These are phyloP conservation scores for Aurantiochytrium sp. DNA, from an alignment of 108 stramenopile genomes.

Conservation along the genomic window DNA sequence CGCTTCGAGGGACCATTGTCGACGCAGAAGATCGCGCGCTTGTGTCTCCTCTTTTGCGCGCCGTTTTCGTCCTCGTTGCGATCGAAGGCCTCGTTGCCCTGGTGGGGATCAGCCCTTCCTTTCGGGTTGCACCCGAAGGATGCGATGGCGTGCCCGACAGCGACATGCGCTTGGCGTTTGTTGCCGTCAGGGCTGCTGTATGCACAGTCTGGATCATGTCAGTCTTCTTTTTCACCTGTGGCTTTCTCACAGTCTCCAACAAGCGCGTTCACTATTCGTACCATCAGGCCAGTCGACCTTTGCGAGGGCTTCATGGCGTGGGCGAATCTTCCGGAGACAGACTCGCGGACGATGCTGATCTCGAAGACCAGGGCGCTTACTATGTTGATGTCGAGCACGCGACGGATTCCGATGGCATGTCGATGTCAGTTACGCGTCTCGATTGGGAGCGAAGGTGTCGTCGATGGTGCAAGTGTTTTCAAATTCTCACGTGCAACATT, in stretches of 20 bases:
- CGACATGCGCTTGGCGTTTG: neutral
- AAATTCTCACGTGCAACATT: neutral
- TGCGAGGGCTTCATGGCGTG: neutral
- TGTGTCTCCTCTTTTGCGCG: neutral
- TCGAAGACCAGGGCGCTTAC: neutral
- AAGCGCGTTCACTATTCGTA: neutral
- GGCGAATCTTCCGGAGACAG: neutral
- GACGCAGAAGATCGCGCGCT: neutral
- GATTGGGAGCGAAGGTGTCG: constrained; percentile 9
- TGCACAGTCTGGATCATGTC: neutral
- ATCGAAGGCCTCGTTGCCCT: neutral
- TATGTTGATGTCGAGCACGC: neutral
- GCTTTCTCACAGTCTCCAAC: neutral
- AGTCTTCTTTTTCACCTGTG: neutral
- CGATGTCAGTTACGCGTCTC: neutral
- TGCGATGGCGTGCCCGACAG: neutral
- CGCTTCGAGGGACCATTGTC: neutral
- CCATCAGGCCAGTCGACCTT: neutral
- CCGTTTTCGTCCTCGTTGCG: neutral
- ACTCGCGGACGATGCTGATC: neutral
- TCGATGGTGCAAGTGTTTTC: neutral
- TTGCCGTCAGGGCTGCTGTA: neutral
- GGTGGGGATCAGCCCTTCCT: neutral
- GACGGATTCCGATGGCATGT: neutral
- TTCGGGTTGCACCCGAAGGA: neutral